phyloP scores from a whole-genome alignment of 1,139 yeast genomes.

The Lodderomyces orthopsilosis region DNA sequence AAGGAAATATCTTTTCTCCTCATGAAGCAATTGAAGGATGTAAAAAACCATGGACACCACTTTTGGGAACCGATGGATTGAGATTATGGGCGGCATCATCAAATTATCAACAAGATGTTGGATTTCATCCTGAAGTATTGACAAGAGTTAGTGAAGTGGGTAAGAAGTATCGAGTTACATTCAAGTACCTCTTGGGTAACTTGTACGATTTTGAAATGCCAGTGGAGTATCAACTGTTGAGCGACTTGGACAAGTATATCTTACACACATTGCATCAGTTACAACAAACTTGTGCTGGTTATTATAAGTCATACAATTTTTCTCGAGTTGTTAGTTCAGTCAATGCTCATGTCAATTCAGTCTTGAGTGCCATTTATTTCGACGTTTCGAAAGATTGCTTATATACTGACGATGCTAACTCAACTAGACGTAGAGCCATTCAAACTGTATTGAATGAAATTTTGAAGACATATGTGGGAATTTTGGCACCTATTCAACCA shows the following conservation, averaged over 20 bases:
- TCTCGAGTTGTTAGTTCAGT: conserved; percentile 62
- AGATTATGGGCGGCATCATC: conserved; percentile 90
- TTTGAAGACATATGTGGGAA: conserved; percentile 57
- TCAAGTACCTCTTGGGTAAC: conserved; percentile 79
- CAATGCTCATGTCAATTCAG: conserved; percentile 70
- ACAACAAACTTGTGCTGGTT: conserved; percentile 36
- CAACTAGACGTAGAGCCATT: conserved; percentile 57
- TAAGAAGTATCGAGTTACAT: conserved; percentile 79
- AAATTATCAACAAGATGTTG: conserved; percentile 79
- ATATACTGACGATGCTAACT: conserved; percentile 59
- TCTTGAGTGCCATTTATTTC: conserved; percentile 80
- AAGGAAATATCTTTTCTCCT: conserved; percentile 82
- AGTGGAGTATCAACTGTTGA: conserved; percentile 37
- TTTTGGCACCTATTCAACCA: conserved; percentile 82
- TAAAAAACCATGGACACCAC: conserved; percentile 51
- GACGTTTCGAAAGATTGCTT: conserved; percentile 83
- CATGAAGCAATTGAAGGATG: conserved; percentile 65
- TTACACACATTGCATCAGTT: conserved; percentile 55
- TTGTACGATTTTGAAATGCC: conserved; percentile 35
- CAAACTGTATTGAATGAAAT: conserved; percentile 70
- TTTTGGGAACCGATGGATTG: conserved; percentile 89
- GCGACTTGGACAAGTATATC: conserved; percentile 62
- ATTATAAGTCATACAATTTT: conserved; percentile 61
- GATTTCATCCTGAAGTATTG: conserved; percentile 69
- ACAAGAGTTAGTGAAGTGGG: conserved; percentile 75